Evolutionary conservation across 805 yeast genomes (phyloP), one percentile per base, ranked within the genome.

Genomic region (Yarrowia sp.): DNA sequence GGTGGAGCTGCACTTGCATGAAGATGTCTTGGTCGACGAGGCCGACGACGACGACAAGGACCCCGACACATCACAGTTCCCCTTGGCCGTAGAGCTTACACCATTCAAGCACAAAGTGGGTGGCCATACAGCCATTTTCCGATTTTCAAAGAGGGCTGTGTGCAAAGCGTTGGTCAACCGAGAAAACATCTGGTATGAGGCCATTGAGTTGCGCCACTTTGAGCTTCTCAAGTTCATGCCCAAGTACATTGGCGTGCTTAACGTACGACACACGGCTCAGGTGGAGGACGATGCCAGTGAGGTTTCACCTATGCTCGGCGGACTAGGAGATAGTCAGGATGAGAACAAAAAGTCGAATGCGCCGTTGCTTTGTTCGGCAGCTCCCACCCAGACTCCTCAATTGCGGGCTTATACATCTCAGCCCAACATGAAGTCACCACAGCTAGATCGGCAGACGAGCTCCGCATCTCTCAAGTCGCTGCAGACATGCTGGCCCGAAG

Each of bases 91-190:
- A 0, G 98, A 93, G 73, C 77, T 93, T 66, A 84, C 90, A 63
- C 98, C 98, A 1, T 93, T 92, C 76, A 86, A 87, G 65, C 92
- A 95, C 73, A 92, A 90, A 72, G 98, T 95, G 22, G 99, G 99
- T 8, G 99, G 99, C 0, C 99, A 95, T 74, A 93, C 98, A 0
- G 98, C 98, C 1, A 92, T 95, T 36, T 95, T 93, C 78, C 83
- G 93, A 68, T 95, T 95, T 73, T 88, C 96, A 4, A 89, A 86
- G 69, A 81, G 90, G 66, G 98, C 98, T 0, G 97, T 95, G 17
- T 95, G 98, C 75, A 95, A 95, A 75, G 95, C 95, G 0, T 79
- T 96, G 67, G 90, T 92, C 67, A 91, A 90, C 71, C 81, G 97
- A 65, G 99, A 95, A 72, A 90, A 95, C 76, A 77, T 80, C 67